Conservation (phyloP, 495 filamentous ascomycete genomes). For the Melanomma pulvis-pyrius region DNA sequence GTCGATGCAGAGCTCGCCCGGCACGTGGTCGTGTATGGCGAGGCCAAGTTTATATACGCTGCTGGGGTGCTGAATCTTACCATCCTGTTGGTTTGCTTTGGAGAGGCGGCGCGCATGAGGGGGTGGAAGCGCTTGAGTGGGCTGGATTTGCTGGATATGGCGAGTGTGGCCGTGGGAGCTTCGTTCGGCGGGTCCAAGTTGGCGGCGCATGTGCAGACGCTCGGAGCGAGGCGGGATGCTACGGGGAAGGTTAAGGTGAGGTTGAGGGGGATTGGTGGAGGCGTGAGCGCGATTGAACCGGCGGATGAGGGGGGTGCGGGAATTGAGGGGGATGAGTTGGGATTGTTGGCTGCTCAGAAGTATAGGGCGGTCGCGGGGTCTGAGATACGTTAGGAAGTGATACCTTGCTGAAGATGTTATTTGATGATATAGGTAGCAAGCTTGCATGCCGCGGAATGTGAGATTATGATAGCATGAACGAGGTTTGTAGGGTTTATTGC, state of each 20-base stretch:
- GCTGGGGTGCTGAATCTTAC: neutral
- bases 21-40: slow-evolving; percentile 1
- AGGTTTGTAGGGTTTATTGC: too few species aligned
- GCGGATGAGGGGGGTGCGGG: neutral
- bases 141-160: slow-evolving; percentile 5
- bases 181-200: neutral
- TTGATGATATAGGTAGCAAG: too few species aligned
- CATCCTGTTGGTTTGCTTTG: neutral
- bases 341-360: neutral
- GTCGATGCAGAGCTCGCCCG: neutral
- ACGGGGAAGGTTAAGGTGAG: neutral
- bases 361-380: neutral
- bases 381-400: too few species aligned
- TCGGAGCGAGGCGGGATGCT: neutral
- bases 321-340: neutral
- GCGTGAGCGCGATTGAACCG: neutral
- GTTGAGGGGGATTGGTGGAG: neutral
- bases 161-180: neutral
- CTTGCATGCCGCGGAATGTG: too few species aligned
- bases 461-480: too few species aligned
- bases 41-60: neutral
- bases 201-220: neutral
- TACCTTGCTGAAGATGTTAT: too few species aligned
- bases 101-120: neutral
- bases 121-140: neutral